Conservation (phyloP, 495 filamentous ascomycete species). For the Lepidopterella palustris region DNA sequence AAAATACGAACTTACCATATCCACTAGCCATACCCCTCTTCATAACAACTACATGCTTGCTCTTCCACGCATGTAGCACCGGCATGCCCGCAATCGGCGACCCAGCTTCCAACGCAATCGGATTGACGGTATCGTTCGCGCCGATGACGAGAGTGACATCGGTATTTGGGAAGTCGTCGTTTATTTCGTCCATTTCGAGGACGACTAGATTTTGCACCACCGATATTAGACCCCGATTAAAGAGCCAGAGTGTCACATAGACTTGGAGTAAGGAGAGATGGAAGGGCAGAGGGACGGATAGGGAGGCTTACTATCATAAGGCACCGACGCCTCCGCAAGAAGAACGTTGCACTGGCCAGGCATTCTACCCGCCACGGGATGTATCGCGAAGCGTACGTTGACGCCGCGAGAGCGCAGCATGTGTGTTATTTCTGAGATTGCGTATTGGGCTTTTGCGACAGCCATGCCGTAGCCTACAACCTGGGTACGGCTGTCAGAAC, state of each 20-base stretch:
- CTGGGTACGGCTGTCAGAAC: constrained; percentile 1
- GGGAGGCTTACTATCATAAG: constrained; percentile 55
- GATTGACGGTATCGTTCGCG: constrained; percentile 81
- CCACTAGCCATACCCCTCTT: constrained; percentile 75
- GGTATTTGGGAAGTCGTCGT: constrained; percentile 75
- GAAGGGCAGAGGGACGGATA: neutral
- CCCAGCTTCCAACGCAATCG: constrained; percentile 70
- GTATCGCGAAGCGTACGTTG: constrained; percentile 79
- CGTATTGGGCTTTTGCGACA: constrained; percentile 80
- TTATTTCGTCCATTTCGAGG: constrained; percentile 80
- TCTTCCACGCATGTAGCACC: constrained; percentile 81
- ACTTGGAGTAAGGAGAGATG: neutral
- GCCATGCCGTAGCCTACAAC: constrained; percentile 79
- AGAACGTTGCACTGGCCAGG: constrained; percentile 82
- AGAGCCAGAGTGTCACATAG: neutral
- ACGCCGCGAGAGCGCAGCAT: constrained; percentile 62
- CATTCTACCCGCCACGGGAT: constrained; percentile 78
- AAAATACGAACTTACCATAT: too few relatives aligned
- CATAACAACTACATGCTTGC: constrained; percentile 82
- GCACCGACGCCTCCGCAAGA: constrained; percentile 72
- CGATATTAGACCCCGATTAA: neutral
- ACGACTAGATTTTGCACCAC: neutral
- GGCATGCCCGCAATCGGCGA: constrained; percentile 81
- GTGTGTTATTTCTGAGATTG: constrained; percentile 68
- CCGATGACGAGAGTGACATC: constrained; percentile 82